Conservation (phyloP, 2,329 filamentous ascomycete species). For the Lithohypha guttulata region DNA sequence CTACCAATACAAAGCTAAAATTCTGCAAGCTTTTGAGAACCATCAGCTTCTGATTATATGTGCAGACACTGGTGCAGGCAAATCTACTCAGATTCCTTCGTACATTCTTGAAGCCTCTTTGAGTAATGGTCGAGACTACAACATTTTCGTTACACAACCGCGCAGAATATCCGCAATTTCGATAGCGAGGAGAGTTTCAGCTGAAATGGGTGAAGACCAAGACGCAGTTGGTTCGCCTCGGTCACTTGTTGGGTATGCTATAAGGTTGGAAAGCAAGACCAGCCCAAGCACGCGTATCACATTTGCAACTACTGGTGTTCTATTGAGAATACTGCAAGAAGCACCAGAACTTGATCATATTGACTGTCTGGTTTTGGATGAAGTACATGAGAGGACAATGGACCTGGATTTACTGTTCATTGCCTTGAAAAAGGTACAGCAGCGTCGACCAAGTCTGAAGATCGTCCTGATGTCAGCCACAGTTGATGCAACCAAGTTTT, state of each 20-base stretch:
- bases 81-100: constrained; percentile 93
- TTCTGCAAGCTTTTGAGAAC: constrained; percentile 63
- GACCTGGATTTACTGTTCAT: constrained; percentile 95
- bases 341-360: constrained; percentile 78
- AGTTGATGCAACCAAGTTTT: constrained; percentile 85
- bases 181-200: constrained; percentile 80
- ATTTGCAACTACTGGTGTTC: constrained; percentile 75
- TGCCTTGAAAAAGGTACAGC: constrained; percentile 72
- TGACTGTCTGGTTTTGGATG: constrained; percentile 90
- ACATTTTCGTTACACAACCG: constrained; percentile 91
- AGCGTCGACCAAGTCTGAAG: constrained; percentile 69
- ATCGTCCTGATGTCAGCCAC: constrained; percentile 96
- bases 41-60: constrained; percentile 88
- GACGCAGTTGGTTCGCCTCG: constrained; percentile 69
- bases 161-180: constrained; percentile 94
- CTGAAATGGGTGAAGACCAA: constrained; percentile 79
- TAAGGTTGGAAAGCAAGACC: constrained; percentile 80
- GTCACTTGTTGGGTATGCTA: constrained; percentile 88
- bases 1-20: constrained; percentile 69
- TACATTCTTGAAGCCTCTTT: constrained; percentile 88
- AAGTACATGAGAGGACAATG: constrained; percentile 92
- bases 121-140: constrained; percentile 67
- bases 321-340: constrained; percentile 94
- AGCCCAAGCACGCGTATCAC: constrained; percentile 72
- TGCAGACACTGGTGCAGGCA: constrained; percentile 92